Conservation (phyloP, 164 flowering plant species). For the Paratinospora sagittata region DNA sequence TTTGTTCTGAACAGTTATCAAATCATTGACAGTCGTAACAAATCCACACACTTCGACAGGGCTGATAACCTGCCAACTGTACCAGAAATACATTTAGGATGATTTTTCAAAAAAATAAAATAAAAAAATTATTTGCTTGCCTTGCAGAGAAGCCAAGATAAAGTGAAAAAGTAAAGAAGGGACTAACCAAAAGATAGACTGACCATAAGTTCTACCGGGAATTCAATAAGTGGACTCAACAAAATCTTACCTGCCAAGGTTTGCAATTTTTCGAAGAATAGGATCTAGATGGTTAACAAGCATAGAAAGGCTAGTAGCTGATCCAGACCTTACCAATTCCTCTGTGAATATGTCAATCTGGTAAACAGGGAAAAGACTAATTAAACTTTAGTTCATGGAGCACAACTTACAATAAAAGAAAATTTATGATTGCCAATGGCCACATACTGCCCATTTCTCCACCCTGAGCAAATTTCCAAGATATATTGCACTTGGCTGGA, state of each 20-base stretch:
- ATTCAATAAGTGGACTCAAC: background rate
- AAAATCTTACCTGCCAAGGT: slow-evolving; percentile 26
- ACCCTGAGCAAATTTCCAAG: slow-evolving; percentile 28
- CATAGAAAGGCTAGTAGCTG: slow-evolving; percentile 25
- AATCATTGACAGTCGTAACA: slow-evolving; percentile 23
- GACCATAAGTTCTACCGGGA: background rate
- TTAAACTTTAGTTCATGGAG: background rate
- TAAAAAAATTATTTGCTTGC: background rate
- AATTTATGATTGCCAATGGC: background rate
- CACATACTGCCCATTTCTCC: slow-evolving; percentile 30
- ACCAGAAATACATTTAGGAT: background rate
- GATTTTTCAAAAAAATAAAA: slow-evolving; percentile 4
- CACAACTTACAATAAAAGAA: background rate
- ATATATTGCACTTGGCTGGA: slow-evolving; percentile 29
- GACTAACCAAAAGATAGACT: background rate
- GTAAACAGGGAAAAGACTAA: background rate
- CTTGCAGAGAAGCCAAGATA: background rate
- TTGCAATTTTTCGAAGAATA: slow-evolving; percentile 23
- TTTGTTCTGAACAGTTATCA: slow-evolving; percentile 22
- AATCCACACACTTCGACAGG: slow-evolving; percentile 27
- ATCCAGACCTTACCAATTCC: slow-evolving; percentile 27
- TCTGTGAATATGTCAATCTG: slow-evolving; percentile 31
- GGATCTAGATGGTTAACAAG: slow-evolving; percentile 27
- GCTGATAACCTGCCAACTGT: slow-evolving; percentile 35
- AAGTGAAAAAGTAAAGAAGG: background rate